Evolutionary conservation across 2,329 filamentous ascomycete genomes (phyloP).

Genomic region (Colletotrichum sp.): DNA sequence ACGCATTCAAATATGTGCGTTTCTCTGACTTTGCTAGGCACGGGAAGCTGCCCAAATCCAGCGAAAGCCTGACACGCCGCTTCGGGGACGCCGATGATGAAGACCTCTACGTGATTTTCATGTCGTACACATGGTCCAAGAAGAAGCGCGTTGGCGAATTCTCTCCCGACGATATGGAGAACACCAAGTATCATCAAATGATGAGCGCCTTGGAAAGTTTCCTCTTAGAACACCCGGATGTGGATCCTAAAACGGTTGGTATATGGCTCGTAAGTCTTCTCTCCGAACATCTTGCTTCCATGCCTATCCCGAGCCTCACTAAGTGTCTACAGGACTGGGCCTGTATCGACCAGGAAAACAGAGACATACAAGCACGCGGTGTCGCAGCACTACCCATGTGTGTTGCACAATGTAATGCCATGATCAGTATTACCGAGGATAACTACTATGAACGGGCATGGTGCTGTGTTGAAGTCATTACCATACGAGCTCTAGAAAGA

Average conservation of each 20-base stretch:
- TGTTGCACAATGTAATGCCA: conserved; percentile 41
- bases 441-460: conserved; percentile 39
- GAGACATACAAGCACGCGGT: conserved; percentile 26
- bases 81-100: neutral
- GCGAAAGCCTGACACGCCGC: conserved; percentile 21
- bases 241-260: conserved; percentile 26
- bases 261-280: conserved; percentile 27
- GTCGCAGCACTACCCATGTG: conserved; percentile 39
- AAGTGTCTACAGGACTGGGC: conserved; percentile 29
- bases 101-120: conserved; percentile 33
- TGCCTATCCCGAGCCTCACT: neutral
- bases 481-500: conserved; percentile 33
- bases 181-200: conserved; percentile 38
- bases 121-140: conserved; percentile 39
- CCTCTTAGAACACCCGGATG: conserved; percentile 24
- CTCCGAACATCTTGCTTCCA: neutral
- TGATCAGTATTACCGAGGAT: conserved; percentile 41
- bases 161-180: conserved; percentile 31
- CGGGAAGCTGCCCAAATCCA: conserved; percentile 30
- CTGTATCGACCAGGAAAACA: conserved; percentile 40
- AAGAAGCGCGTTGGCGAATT: neutral
- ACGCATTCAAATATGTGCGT: conserved; percentile 30
- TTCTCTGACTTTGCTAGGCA: conserved; percentile 30
- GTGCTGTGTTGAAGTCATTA: conserved; percentile 40
- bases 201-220: conserved; percentile 27